Base-by-base conservation (phyloP, 768 basidiomycete species). In the Rhizopogon salebrosus region DNA sequence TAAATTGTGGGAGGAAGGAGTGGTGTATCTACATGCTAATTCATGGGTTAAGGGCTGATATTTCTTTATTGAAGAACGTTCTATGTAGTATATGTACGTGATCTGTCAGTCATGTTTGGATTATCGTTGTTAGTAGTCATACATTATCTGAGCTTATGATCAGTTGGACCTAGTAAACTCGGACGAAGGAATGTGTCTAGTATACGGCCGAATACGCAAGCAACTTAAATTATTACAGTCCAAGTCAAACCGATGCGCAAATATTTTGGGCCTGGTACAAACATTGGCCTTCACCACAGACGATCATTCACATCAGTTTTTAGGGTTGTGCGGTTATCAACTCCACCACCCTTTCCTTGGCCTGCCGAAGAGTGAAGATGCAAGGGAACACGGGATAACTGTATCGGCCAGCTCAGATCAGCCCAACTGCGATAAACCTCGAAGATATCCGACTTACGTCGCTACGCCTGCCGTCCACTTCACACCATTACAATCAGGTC, bases 381-480 rank as follows among this genome's bases (percentile, higher is more conserved):
- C 53, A 51, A 13, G 49, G 49, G 38, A 54, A 54, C 26, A 40
- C 29, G 18, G 53, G 53, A 34, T 52, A 49, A 8, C 53, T 54
- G 31, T 9, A 46, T 34, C 1, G 20, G 31, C 20, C 20, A 6
- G 14, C 45, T 46, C 45, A 34, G 45, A 34, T 46, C 14, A 37
- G 36, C 18, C 6, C n/a, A 13, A 34, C 2, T 22, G 7, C 7
- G 2, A 45, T 1, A 13, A 31, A 20, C 7, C 11, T 9, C 18
- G 8, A 18, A 38, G 31, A 52, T 54, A 29, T n/a, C 40, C 34
- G 18, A 61, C 60, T 29, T 48, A 64, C 63, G 60, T 60, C 34
- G 62, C 55, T 4, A 62, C 2, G 2, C 60, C 62, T 35, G n/a
- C 54, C 2, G 58, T 52, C 62, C 60, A 65, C 51, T 51, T 40